These are phyloP conservation scores for Plantago coronopus DNA, from an alignment of 305 asterid species.

Conservation along the genomic window DNA sequence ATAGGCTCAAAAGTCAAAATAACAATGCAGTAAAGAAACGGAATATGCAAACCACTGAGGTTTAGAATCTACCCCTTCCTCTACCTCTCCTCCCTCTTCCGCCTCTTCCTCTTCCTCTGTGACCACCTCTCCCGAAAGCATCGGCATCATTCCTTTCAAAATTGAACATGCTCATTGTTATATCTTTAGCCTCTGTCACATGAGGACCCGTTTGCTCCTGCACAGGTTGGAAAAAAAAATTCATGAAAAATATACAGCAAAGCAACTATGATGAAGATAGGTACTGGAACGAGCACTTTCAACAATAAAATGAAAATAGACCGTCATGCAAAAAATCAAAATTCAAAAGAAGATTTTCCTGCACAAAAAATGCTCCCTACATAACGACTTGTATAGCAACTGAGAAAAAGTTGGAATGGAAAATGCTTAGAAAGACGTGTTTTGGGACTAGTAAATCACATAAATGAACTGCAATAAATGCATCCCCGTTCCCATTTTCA, in stretches of 20 bases:
- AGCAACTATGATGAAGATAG: neutral
- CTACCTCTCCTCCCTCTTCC: constrained; percentile 41
- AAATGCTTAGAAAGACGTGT: neutral
- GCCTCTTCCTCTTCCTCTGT: constrained; percentile 66
- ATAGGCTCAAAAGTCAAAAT: neutral
- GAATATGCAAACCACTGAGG: neutral
- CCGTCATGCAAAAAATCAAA: constrained; percentile 9
- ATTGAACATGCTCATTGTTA: constrained; percentile 76
- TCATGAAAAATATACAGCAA: constrained; percentile 11
- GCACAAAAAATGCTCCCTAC: too few relatives aligned
- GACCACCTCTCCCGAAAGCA: constrained; percentile 38
- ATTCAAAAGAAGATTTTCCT: too few relatives aligned
- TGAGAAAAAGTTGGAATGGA: too few relatives aligned
- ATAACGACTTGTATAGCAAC: too few relatives aligned
- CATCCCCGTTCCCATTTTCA: too few relatives aligned
- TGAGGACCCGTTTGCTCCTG: constrained; percentile 48
- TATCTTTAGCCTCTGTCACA: constrained; percentile 47
- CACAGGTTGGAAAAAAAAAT: constrained; percentile 21
- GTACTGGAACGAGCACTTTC: constrained; percentile 1
- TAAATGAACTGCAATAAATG: neutral
- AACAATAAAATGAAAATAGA: neutral
- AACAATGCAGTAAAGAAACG: constrained; percentile 4
- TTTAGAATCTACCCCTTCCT: constrained; percentile 28
- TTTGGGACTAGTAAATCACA: neutral
- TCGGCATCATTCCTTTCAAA: constrained; percentile 55